Evolutionary conservation across 2,329 filamentous ascomycete species (phyloP).

Genomic region (Xylaria sp.): DNA sequence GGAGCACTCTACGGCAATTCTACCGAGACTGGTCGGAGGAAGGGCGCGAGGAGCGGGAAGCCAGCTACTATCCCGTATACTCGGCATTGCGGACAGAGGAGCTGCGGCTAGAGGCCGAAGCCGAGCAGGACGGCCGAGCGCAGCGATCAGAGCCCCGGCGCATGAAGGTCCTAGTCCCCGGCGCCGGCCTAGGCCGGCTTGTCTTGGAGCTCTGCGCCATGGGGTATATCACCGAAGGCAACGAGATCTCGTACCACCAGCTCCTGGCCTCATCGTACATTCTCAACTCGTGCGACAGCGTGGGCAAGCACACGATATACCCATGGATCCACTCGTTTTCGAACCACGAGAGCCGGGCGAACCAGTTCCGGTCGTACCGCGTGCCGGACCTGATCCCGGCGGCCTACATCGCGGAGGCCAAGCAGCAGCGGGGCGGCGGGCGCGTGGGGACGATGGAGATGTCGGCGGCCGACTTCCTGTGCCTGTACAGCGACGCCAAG

Average conservation of each 20-base stretch:
- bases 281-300: constrained; percentile 67
- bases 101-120: neutral
- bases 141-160: constrained; percentile 40
- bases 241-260: constrained; percentile 96
- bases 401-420: too few relatives aligned
- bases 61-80: constrained; percentile 78
- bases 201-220: constrained; percentile 82
- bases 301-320: constrained; percentile 72
- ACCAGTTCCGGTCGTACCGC: constrained; percentile 75
- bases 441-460: constrained; percentile 84
- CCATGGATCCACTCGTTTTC: constrained; percentile 90
- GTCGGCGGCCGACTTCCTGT: constrained; percentile 90
- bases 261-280: constrained; percentile 83
- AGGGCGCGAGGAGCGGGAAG: constrained; percentile 74
- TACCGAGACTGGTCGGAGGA: constrained; percentile 93
- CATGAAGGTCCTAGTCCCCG: constrained; percentile 81
- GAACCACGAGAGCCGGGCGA: constrained; percentile 74
- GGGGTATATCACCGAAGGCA: constrained; percentile 82
- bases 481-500: constrained; percentile 73
- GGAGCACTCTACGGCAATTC: constrained; percentile 90
- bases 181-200: constrained; percentile 84
- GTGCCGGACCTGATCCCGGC: constrained; percentile 85
- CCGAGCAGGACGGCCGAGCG: neutral
- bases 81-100: constrained; percentile 63
- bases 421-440: too few relatives aligned